Base-by-base conservation (phyloP, 2,329 filamentous ascomycete genomes). In the Aspergillus sclerotialis region DNA sequence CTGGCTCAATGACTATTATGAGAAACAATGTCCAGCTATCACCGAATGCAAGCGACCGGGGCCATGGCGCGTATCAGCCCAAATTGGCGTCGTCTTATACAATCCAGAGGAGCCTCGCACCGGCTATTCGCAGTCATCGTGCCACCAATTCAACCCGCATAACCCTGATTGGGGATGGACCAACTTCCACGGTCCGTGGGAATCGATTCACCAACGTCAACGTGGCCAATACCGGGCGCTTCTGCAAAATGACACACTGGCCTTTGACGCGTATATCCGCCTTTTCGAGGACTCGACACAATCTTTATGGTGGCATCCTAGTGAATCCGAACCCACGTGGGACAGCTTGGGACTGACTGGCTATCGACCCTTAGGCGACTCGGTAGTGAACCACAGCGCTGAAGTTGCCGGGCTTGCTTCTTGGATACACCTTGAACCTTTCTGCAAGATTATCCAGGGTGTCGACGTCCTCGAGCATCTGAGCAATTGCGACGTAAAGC, bases 101-200 rank as follows among this genome's bases (percentile, higher is more conserved):
- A 81, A 81, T 41, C 77, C 77, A 0, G 63, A 67, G 16, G 77
- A 80, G 45, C 77, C 77, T 29, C 69, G 75, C 5, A 74, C 75
- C 4, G 68, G 74, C 37, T 71, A 70, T 51, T 69, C 68, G 47
- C 67, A 73, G 35, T 72, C 68, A 9, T 75, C 73, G 27, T 65
- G 69, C 30, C 75, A 80, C 52, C 73, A 76, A 36, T 81, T 78
- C 55, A 73, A 72, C 45, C 65, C 67, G 19, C 63, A 70, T 33
- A 75, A 73, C 27, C 56, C 75, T 9, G 77, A 81, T 45, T 79
- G 75, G 69, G 77, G 77, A 2, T 80, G 76, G 75, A 75, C 73
- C 21, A 70, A 76, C 38, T 80, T 78, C 50, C 69, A 73, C 45
- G 70, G 70, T 5, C 73, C 73, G 4, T 74, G 73, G 58, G 71